Evolutionary conservation across 108 stramenopile species (phyloP), one percentile per base, ranked within the genome.

Genomic region (Poteriospumella lacustris): DNA sequence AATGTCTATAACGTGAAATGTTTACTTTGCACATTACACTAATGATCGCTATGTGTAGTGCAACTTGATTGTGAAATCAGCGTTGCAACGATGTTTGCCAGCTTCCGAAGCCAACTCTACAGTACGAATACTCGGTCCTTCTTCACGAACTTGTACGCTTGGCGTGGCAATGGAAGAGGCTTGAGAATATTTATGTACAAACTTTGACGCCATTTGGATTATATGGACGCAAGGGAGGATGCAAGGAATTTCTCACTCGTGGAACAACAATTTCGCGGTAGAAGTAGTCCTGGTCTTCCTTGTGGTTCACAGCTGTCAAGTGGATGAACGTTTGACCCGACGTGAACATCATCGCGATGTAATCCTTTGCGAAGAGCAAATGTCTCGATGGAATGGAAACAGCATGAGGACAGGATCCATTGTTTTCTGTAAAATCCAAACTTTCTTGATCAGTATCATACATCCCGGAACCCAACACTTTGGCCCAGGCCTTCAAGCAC

Each of bases 291-390:
- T 73, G 70, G 38, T 3, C 24, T 12, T 73, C 70, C 70, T 12
- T 34, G 9, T 34, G 36, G 9, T 26, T 26, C 28, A 42, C 47
- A 12, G 70, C 5, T 12, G 70, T 73, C 29, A 73, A 56, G 42
- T 73, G 70, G 36, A 73, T 33, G 31, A 73, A 73, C 5, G 70
- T 73, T 26, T 56, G 70, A 28, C 70, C 47, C 9, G 70, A 56
- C n/a, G 70, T 73, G 12, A 73, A 56, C 70, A 73, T 3, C 47
- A 56, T 56, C 3, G 40, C 70, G 12, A 73, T 52, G 36, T 73
- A 73, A 73, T 73, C 70, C 70, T 73, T 73, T 44, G 70, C 70
- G 42, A 73, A 73, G 9, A 73, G 41, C 3, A 73, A 24, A 73
- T 73, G 70, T 56, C 31, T 73, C 26, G 70, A n/a, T 12, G 70